Evolutionary conservation across 2,329 filamentous ascomycete genomes (phyloP).

Genomic region (Botrytis porri): DNA sequence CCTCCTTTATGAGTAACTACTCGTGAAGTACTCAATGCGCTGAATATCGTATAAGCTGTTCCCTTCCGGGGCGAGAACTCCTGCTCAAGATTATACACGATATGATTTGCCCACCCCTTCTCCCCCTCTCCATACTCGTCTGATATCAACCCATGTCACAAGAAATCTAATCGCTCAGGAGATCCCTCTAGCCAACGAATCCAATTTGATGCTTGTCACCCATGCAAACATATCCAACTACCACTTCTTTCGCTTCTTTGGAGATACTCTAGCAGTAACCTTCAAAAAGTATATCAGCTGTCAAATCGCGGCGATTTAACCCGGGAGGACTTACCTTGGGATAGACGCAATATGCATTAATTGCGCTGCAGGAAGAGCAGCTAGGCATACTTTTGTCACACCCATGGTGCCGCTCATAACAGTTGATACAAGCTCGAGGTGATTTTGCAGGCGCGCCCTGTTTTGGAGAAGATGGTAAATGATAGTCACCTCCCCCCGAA

Average conservation of each 20-base stretch:
- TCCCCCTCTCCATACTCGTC: not conserved
- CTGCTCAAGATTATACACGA: not conserved
- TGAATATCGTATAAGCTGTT: not conserved
- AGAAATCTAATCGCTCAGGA: not conserved
- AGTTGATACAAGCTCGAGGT: not conserved
- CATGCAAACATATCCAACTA: not conserved
- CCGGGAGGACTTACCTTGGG: not conserved
- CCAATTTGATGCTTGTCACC: not conserved
- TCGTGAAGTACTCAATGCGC: not conserved
- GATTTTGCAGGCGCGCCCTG: not conserved
- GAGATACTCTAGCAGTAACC: not conserved
- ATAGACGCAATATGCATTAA: not conserved
- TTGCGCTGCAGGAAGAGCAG: not conserved
- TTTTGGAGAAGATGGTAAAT: not conserved
- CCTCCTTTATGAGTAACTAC: not conserved
- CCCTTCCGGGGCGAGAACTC: not conserved
- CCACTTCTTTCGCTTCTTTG: not conserved
- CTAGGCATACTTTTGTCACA: constrained; percentile 4
- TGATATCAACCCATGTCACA: not conserved
- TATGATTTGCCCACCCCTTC: not conserved
- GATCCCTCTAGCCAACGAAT: not conserved
- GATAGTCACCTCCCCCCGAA: not conserved
- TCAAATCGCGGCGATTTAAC: not conserved
- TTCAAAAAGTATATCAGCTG: constrained; percentile 4
- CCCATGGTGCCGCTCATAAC: not conserved